Percentiles rank a stretch among this genome's conserved stretches.
Conservation (phyloP, 495 filamentous ascomycete species). For the Xylaria telfairii region DNA sequence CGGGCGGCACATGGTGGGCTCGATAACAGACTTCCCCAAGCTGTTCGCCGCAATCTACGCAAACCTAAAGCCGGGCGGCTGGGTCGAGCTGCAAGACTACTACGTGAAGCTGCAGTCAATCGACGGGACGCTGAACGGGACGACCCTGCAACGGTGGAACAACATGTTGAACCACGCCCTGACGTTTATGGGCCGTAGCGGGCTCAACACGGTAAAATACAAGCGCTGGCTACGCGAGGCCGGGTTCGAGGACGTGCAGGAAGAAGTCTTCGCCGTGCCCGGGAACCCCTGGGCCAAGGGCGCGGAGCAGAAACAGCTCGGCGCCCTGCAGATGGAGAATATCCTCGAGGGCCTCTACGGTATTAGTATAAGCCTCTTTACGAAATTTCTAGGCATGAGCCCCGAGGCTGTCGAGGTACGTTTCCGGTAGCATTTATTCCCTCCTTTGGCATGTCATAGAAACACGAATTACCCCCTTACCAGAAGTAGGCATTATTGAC, state of each 20-base stretch:
- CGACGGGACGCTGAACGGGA: conserved; percentile 38
- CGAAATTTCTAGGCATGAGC: conserved; percentile 56
- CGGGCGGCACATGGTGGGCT: conserved; percentile 49
- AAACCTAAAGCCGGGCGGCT: conserved; percentile 56
- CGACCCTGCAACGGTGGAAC: conserved; percentile 40
- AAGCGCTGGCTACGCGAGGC: conserved; percentile 43
- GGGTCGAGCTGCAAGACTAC: conserved; percentile 58
- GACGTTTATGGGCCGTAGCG: conserved; percentile 33
- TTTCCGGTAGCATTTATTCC: no score
- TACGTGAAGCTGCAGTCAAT: conserved; percentile 39
- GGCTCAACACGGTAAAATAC: conserved; percentile 31
- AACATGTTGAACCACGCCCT: conserved; percentile 38
- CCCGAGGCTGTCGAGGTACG: conserved; percentile 58
- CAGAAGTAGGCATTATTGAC: no score
- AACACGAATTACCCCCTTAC: no score
- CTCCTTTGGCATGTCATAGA: no score
- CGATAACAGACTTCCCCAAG: conserved; percentile 49
- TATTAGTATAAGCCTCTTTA: conserved; percentile 59
- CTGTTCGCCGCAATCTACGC: conserved; percentile 51
- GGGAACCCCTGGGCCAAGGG: conserved; percentile 60
- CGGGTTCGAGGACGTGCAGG: conserved; percentile 53
- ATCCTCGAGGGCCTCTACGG: conserved; percentile 52
- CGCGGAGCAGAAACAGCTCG: conserved; percentile 53
- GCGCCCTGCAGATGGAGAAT: conserved; percentile 48
- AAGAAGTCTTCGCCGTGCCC: conserved; percentile 54